These are phyloP conservation scores for Microsporum audouinii DNA, from an alignment of 2,329 filamentous ascomycete species.

Conservation along the genomic window DNA sequence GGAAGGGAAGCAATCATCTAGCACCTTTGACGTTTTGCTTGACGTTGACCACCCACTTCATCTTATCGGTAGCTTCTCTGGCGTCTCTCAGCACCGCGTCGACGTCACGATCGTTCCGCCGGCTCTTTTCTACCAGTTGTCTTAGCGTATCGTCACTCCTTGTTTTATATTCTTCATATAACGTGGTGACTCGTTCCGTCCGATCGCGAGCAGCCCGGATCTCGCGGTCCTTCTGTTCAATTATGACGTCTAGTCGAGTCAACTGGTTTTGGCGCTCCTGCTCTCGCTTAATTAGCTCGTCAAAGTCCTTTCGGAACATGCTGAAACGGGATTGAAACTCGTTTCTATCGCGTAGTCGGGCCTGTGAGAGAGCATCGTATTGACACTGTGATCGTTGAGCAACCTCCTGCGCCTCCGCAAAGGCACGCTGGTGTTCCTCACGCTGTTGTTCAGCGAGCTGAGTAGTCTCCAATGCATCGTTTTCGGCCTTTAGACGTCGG, in stretches of 20 bases:
- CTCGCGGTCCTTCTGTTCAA: constrained; percentile 37
- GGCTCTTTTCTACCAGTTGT: constrained; percentile 23
- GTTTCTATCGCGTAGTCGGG: constrained; percentile 31
- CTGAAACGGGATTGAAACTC: constrained; percentile 32
- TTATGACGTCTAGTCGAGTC: constrained; percentile 34
- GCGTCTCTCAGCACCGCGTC: constrained; percentile 31
- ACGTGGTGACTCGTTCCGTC: constrained; percentile 29
- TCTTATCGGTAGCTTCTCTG: constrained; percentile 32
- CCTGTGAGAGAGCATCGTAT: constrained; percentile 34
- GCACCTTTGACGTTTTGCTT: constrained; percentile 16
- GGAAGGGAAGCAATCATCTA: background rate
- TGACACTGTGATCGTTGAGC: constrained; percentile 31
- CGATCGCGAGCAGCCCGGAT: constrained; percentile 30
- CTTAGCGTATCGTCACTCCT: constrained; percentile 32
- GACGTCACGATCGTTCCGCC: constrained; percentile 24
- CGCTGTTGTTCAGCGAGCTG: constrained; percentile 31
- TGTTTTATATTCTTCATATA: constrained; percentile 34
- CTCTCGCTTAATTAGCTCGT: constrained; percentile 25
- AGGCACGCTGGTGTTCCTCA: constrained; percentile 30
- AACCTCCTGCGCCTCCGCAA: constrained; percentile 29
- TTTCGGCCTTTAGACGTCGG: constrained; percentile 32
- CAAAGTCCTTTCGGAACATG: constrained; percentile 26
- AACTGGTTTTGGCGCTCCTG: constrained; percentile 28
- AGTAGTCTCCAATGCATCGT: constrained; percentile 26
- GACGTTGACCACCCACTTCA: constrained; percentile 40